Conservation (phyloP, 148 eudicot species). For the Arctostaphylos glauca region DNA sequence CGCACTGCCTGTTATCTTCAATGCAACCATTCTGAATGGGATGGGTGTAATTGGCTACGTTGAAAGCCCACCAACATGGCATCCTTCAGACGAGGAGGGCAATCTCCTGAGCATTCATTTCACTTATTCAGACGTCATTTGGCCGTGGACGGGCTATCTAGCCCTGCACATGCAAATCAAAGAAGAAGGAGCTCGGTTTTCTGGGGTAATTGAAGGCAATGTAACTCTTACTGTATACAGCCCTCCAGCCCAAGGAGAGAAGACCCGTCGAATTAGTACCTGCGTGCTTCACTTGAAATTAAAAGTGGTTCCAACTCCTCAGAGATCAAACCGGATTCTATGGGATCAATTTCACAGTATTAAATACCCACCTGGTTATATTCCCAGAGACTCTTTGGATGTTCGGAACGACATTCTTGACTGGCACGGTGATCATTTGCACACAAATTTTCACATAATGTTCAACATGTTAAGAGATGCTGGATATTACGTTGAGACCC, state of each 20-base stretch:
- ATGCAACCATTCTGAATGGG: conserved; percentile 89
- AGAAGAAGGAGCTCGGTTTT: conserved; percentile 88
- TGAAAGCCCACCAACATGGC: conserved; percentile 76
- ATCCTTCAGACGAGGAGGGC: conserved; percentile 84
- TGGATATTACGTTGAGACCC: conserved; percentile 88
- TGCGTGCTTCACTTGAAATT: conserved; percentile 79
- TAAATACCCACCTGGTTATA: conserved; percentile 96
- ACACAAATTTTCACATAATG: conserved; percentile 92
- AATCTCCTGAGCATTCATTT: conserved; percentile 86
- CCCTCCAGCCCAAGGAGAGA: conserved; percentile 84
- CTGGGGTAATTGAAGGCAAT: conserved; percentile 88
- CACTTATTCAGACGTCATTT: conserved; percentile 80
- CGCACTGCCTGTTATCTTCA: conserved; percentile 96
- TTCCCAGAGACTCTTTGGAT: conserved; percentile 96
- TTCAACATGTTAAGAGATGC: conserved; percentile 93
- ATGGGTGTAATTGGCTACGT: conserved; percentile 95
- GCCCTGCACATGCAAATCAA: conserved; percentile 97
- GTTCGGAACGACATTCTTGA: conserved; percentile 96
- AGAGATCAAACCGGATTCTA: conserved; percentile 70
- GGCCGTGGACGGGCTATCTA: conserved; percentile 99
- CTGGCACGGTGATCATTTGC: conserved; percentile 99
- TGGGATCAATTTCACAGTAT: conserved; percentile 99
- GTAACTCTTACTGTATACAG: conserved; percentile 71
- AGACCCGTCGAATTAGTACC: conserved; percentile 52
- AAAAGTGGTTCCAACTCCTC: conserved; percentile 84